These are phyloP conservation scores for Trametes cubensis DNA, from an alignment of 768 basidiomycete genomes.

Conservation along the genomic window DNA sequence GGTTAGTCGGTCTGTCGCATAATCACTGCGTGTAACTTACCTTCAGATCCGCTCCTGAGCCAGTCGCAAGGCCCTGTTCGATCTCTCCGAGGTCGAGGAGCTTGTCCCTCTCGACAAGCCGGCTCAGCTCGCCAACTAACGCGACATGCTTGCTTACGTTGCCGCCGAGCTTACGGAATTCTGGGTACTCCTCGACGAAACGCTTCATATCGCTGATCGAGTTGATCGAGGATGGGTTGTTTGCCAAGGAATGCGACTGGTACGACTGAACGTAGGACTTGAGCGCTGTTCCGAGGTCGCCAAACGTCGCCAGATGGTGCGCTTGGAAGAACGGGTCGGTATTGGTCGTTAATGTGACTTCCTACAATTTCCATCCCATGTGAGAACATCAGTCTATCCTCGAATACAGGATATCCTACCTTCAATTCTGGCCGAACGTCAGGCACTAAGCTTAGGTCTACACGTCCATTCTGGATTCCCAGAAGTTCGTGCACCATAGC, in stretches of 20 bases:
- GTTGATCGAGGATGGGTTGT: slow-evolving; percentile 80
- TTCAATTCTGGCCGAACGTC: slow-evolving; percentile 85
- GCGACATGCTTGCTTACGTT: slow-evolving; percentile 99
- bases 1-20: not conserved
- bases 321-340: slow-evolving; percentile 94
- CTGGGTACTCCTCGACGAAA: slow-evolving; percentile 97
- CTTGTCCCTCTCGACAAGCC: slow-evolving; percentile 84
- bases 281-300: slow-evolving; percentile 90
- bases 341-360: slow-evolving; percentile 88
- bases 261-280: slow-evolving; percentile 95
- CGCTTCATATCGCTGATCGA: slow-evolving; percentile 97
- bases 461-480: slow-evolving; percentile 92
- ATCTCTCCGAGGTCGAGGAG: slow-evolving; percentile 90
- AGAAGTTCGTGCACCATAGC: slow-evolving; percentile 98
- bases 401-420: slow-evolving; percentile 46
- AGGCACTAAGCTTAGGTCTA: slow-evolving; percentile 80
- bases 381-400: not conserved
- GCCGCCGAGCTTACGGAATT: slow-evolving; percentile 93
- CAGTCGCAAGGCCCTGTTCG: slow-evolving; percentile 94
- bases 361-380: slow-evolving; percentile 49
- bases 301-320: slow-evolving; percentile 91
- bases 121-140: slow-evolving; percentile 92
- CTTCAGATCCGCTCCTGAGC: slow-evolving; percentile 86
- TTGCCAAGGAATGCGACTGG: slow-evolving; percentile 77
- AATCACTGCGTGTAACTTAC: slow-evolving; percentile 43